A percentile compares a stretch with the other conserved stretches of the same genome.
Conservation (phyloP, 2,329 filamentous ascomycete species). For the Arthrocladium fulminans region DNA sequence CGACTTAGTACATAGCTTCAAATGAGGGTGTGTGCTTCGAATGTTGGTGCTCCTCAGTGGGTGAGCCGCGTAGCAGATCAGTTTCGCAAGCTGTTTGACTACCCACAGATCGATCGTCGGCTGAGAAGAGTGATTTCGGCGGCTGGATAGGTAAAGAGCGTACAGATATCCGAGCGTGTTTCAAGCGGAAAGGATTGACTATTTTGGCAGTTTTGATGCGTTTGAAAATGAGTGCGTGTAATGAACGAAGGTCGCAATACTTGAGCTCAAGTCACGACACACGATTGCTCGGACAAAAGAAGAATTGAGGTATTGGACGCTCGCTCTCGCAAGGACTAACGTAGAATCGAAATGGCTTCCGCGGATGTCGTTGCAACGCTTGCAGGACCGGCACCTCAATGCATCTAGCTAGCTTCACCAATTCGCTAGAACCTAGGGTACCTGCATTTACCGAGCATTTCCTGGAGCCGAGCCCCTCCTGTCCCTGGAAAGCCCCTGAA, state of each 20-base stretch:
- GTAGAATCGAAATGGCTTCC: neutral
- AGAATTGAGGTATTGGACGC: neutral
- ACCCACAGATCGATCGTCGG: neutral
- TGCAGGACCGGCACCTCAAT: neutral
- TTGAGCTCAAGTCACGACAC: neutral
- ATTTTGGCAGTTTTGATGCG: constrained; percentile 3
- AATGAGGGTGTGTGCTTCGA: neutral
- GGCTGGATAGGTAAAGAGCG: neutral
- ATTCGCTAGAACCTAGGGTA: neutral
- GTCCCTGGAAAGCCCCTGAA: neutral
- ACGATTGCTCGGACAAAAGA: neutral
- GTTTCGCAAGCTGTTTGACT: neutral
- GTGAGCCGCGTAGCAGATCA: neutral
- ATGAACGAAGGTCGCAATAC: neutral
- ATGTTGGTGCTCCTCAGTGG: neutral
- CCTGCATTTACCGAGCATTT: too few relatives aligned
- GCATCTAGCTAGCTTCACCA: too few relatives aligned
- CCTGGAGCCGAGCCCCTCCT: neutral
- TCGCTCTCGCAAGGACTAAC: neutral
- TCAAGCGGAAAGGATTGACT: constrained; percentile 6
- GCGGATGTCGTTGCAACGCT: neutral
- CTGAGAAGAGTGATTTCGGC: neutral
- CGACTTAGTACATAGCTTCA: constrained; percentile 17
- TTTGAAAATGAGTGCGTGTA: neutral
- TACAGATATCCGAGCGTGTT: neutral